Evolutionary conservation across 2,329 filamentous ascomycete genomes (phyloP).

Genomic region (Plectosphaerella sp.): DNA sequence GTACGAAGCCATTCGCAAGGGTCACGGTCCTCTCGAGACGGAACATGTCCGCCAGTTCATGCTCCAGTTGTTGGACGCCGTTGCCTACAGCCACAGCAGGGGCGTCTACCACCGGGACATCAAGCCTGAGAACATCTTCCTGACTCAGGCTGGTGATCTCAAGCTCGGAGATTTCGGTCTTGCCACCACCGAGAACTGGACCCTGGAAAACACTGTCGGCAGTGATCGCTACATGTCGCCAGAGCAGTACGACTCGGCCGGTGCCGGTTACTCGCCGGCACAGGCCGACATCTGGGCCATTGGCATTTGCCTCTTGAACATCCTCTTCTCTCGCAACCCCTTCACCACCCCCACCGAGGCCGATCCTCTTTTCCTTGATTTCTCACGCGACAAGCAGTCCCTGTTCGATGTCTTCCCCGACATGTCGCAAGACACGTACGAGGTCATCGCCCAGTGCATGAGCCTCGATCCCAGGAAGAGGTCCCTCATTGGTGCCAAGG

Average conservation of each 20-base stretch:
- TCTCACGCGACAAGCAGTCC: constrained; percentile 87
- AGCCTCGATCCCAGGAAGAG: constrained; percentile 87
- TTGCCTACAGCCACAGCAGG: constrained; percentile 85
- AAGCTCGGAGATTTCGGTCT: constrained; percentile 97
- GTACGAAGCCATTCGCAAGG: constrained; percentile 92
- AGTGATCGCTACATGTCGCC: constrained; percentile 99
- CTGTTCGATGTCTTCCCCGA: constrained; percentile 97
- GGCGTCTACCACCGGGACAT: constrained; percentile 96
- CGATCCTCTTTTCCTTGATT: constrained; percentile 92
- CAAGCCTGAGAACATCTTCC: constrained; percentile 99
- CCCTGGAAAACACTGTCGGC: constrained; percentile 86
- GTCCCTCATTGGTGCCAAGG: constrained; percentile 71
- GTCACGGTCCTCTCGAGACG: constrained; percentile 84
- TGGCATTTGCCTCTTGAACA: constrained; percentile 92
- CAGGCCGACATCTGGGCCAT: constrained; percentile 97
- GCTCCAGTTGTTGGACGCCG: constrained; percentile 85
- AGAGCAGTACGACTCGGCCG: constrained; percentile 90
- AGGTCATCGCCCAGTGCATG: constrained; percentile 87
- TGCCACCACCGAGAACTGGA: constrained; percentile 85
- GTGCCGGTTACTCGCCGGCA: constrained; percentile 84
- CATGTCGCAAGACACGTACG: constrained; percentile 97
- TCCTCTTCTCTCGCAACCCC: constrained; percentile 93
- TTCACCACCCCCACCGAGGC: constrained; percentile 86
- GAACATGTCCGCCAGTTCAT: constrained; percentile 97
- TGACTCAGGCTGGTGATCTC: constrained; percentile 80